Evolutionary conservation across 1,284 basidiomycete species (phyloP), one percentile per base, ranked within the genome.

Genomic region (Trichosporon coremiiforme): DNA sequence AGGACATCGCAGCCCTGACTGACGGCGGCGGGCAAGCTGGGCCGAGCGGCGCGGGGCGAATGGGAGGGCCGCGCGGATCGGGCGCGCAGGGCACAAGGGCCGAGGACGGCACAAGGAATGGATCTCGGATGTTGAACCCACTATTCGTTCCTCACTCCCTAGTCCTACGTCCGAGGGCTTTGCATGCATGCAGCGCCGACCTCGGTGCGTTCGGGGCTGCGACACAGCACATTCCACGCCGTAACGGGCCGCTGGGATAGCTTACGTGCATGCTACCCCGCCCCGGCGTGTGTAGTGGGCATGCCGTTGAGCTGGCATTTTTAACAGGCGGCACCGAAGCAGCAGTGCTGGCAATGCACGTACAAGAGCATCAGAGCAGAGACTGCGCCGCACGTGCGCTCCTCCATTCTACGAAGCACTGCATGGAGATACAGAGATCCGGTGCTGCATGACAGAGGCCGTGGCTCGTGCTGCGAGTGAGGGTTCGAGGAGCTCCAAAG

Each of bases 81-180:
- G n/a, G 20, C 15, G 47, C n/a, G 8, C 5, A 50, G 47, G 47
- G 47, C 20, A 17, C 47, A 50, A 22, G 47, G 47, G 8, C 47
- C 47, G 47, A 50, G 47, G 50, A 17, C 50, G 50, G 50, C 50
- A 53, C 22, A 5, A 25, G 50, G 50, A 53, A 53, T 53, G 50
- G 50, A 53, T 53, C 50, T 53, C 50, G 50, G 50, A 25, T 20
- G 10, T 8, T 53, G 50, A 17, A 7, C 50, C 50, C 50, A 53
- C 50, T 53, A 22, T 53, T 53, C 50, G 22, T 53, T 25, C 50
- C 50, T 53, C 50, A 25, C 41, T 38, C 36, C 35, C 36, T 13
- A n/a, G 45, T 20, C 45, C 45, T 20, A 20, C 9, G 45, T 20
- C 45, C 45, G 45, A 47, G 17, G 36, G 10, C 41, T n/a, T n/a